Conservation (phyloP, 352 stramenopile genomes). For the Albugo candida region DNA sequence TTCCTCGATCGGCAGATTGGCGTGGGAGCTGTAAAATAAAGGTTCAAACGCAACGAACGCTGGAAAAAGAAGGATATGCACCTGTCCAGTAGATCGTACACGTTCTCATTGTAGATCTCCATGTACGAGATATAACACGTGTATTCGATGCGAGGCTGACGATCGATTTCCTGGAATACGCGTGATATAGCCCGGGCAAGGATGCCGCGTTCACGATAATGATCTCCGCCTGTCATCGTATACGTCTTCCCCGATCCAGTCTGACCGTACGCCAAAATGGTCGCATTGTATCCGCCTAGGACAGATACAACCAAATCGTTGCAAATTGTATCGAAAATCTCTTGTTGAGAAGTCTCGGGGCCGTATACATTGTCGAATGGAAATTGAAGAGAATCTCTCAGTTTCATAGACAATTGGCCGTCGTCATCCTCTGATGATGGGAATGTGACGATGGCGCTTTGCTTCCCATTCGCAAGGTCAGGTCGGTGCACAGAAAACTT, state of each 20-base stretch:
- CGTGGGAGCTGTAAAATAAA: constrained; percentile 22
- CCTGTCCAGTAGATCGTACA: constrained; percentile 85
- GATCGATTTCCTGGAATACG: constrained; percentile 79
- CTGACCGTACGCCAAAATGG: constrained; percentile 51
- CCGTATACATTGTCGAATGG: constrained; percentile 55
- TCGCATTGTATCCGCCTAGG: constrained; percentile 52
- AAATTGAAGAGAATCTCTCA: constrained; percentile 51
- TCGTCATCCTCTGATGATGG: constrained; percentile 30
- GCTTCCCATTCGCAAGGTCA: neutral
- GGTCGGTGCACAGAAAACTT: constrained; percentile 1
- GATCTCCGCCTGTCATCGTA: constrained; percentile 71
- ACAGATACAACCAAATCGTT: constrained; percentile 51
- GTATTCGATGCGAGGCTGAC: constrained; percentile 30
- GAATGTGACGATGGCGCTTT: constrained; percentile 28
- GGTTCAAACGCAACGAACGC: neutral
- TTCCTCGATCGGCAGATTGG: constrained; percentile 48
- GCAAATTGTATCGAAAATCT: constrained; percentile 48
- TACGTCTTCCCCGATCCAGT: constrained; percentile 59
- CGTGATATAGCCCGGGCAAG: constrained; percentile 86
- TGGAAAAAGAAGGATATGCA: constrained; percentile 1
- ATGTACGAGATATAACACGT: constrained; percentile 89
- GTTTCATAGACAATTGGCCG: constrained; percentile 39
- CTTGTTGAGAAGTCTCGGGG: constrained; percentile 34
- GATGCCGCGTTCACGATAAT: constrained; percentile 89
- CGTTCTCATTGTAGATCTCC: constrained; percentile 94